Conservation (phyloP, 495 filamentous ascomycete species). For the Talaromyces proteolyticus region DNA sequence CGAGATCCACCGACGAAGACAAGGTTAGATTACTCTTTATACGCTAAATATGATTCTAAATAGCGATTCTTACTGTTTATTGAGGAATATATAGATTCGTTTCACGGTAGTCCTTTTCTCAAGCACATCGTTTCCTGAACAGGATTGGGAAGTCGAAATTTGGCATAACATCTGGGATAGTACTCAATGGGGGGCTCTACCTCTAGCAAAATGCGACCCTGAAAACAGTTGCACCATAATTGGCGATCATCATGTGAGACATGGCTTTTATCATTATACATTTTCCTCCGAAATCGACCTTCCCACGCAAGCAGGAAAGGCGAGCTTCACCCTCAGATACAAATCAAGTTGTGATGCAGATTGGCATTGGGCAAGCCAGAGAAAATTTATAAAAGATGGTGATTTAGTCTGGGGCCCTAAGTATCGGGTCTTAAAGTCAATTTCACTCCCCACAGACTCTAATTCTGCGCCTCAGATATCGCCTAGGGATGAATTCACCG, state of each 20-base stretch:
- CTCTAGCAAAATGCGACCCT: constrained; percentile 18
- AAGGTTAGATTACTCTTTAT: constrained; percentile 17
- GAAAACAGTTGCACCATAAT: constrained; percentile 28
- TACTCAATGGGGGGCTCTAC: constrained; percentile 30
- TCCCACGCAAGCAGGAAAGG: constrained; percentile 20
- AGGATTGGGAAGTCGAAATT: constrained; percentile 65
- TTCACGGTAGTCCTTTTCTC: constrained; percentile 73
- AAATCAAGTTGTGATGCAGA: constrained; percentile 42
- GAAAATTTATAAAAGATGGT: constrained; percentile 55
- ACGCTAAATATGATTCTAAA: too few relatives aligned
- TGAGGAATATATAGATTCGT: constrained; percentile 27
- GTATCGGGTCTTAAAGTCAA: constrained; percentile 5
- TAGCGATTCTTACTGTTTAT: background rate
- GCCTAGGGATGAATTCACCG: constrained; percentile 38
- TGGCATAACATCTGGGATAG: constrained; percentile 60
- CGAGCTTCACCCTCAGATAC: constrained; percentile 74
- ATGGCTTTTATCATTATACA: constrained; percentile 30
- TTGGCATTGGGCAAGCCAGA: constrained; percentile 76
- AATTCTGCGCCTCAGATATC: constrained; percentile 9
- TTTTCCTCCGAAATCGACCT: constrained; percentile 28
- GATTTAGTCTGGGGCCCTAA: constrained; percentile 43
- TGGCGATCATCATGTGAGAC: constrained; percentile 8
- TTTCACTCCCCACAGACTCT: constrained; percentile 6
- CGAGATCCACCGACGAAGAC: constrained; percentile 18
- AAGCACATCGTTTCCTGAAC: constrained; percentile 43